These are phyloP conservation scores for Raffaelea arxii DNA, from an alignment of 2,329 filamentous ascomycete genomes.

Conservation along the genomic window DNA sequence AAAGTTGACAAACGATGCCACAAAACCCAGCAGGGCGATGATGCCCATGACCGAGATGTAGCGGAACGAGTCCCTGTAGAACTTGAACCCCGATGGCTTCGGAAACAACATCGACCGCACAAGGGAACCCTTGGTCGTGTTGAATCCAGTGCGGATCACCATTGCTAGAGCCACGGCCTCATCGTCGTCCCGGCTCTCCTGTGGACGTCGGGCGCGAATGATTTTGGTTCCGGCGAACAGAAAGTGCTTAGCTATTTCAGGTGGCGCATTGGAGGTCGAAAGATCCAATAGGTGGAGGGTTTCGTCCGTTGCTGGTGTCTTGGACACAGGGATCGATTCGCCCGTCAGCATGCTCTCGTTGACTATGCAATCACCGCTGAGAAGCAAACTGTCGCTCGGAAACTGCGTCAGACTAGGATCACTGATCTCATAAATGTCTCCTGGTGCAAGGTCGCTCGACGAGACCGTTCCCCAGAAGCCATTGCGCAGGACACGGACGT, in stretches of 20 bases:
- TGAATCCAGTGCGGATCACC: conserved; percentile 90
- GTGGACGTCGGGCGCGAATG: conserved; percentile 77
- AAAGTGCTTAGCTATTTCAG: conserved; percentile 78
- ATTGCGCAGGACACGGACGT: conserved; percentile 84
- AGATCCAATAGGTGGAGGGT: conserved; percentile 69
- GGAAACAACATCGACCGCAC: conserved; percentile 98
- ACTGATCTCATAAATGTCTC: conserved; percentile 93
- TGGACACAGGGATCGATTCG: conserved; percentile 94
- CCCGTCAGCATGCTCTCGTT: conserved; percentile 99
- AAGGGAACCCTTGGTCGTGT: conserved; percentile 91
- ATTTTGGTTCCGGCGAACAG: conserved; percentile 95
- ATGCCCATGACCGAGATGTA: conserved; percentile 95
- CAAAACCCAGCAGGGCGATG: conserved; percentile 77
- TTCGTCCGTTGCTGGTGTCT: conserved; percentile 73
- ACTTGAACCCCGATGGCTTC: conserved; percentile 96
- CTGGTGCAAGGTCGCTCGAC: conserved; percentile 83
- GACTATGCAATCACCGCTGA: conserved; percentile 93
- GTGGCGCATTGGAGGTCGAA: conserved; percentile 69
- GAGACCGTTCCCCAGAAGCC: conserved; percentile 90
- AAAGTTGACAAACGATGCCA: conserved; percentile 90
- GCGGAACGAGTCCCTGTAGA: conserved; percentile 93
- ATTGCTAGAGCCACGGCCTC: conserved; percentile 88
- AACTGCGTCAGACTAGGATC: conserved; percentile 83
- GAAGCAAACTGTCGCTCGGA: conserved; percentile 81
- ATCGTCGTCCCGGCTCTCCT: conserved; percentile 66